phyloP scores from a whole-genome alignment of 2,329 filamentous ascomycete species.

The Dactylellina drechsleri region DNA sequence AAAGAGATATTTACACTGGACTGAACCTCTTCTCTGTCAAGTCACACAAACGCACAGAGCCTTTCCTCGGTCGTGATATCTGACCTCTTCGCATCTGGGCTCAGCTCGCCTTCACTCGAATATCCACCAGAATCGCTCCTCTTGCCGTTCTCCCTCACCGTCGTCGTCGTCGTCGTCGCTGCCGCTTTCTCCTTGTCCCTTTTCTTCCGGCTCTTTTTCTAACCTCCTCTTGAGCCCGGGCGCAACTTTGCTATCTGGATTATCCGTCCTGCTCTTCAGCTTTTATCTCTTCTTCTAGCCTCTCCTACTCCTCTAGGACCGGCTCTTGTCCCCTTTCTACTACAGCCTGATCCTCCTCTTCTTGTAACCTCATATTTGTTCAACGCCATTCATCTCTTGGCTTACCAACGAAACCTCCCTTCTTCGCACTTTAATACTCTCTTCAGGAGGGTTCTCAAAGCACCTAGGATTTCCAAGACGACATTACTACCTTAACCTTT shows the following conservation, averaged over 20 bases:
- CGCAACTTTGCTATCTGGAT: not conserved
- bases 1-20: too few species aligned
- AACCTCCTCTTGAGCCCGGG: not conserved
- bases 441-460: too few species aligned
- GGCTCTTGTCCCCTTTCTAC: not conserved
- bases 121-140: not conserved
- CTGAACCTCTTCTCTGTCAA: too few species aligned
- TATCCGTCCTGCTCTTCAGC: not conserved
- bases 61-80: slow-evolving; percentile 2
- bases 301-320: not conserved
- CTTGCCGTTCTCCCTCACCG: not conserved
- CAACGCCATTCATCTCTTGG: too few species aligned
- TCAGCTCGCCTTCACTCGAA: too few species aligned
- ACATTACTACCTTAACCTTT: too few species aligned
- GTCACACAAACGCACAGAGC: not conserved
- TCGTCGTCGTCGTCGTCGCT: not conserved
- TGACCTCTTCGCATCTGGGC: too few species aligned
- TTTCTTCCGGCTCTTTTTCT: not conserved
- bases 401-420: too few species aligned
- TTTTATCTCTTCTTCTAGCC: not conserved
- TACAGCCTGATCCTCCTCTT: not conserved
- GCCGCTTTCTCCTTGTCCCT: not conserved
- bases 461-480: too few species aligned
- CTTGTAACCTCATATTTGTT: not conserved
- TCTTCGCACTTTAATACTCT: too few species aligned